Evolutionary conservation across 164 flowering plant genomes (phyloP).

Genomic region (Stephania japonica): DNA sequence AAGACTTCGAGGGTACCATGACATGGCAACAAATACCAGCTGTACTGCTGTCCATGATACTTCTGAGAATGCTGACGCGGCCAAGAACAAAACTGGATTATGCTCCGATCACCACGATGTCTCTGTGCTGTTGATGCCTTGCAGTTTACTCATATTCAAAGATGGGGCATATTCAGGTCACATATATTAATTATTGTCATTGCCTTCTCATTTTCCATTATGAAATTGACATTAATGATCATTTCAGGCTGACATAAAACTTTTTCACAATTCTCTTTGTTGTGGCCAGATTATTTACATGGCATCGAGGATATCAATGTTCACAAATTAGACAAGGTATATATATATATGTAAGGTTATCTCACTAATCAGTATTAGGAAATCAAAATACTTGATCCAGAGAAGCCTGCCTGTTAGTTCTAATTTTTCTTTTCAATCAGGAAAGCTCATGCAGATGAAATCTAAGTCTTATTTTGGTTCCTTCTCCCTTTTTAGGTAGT

Average conservation of each 20-base stretch:
- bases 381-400: too few relatives aligned
- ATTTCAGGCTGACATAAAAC: neutral
- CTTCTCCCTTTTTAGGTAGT: constrained; percentile 42
- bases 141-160: constrained; percentile 84
- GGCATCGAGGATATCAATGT: constrained; percentile 58
- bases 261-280: constrained; percentile 2
- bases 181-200: neutral
- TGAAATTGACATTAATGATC: neutral
- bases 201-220: neutral
- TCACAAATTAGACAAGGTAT: constrained; percentile 54
- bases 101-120: constrained; percentile 29
- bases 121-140: constrained; percentile 73
- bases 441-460: neutral
- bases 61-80: constrained; percentile 13
- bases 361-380: too few relatives aligned
- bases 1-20: constrained; percentile 25
- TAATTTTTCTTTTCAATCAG: neutral
- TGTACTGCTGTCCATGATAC: constrained; percentile 5
- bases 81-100: constrained; percentile 10
- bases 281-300: constrained; percentile 70
- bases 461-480: neutral
- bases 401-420: too few relatives aligned
- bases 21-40: neutral
- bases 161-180: constrained; percentile 76
- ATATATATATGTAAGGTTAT: neutral